Conservation (phyloP, 1,139 yeast genomes). For the Kluyveromyces sp. region DNA sequence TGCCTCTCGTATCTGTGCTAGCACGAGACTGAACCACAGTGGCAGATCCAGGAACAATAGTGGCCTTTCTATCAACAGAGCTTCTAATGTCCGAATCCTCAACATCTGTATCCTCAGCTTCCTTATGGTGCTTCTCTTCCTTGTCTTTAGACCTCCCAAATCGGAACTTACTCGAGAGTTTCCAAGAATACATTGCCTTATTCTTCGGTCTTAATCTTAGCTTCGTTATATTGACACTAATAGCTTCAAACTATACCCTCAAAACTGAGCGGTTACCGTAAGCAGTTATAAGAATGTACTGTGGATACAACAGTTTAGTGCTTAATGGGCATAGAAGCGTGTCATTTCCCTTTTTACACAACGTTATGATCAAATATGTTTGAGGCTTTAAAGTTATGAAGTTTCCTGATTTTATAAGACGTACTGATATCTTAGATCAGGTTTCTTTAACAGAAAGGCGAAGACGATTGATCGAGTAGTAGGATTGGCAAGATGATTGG, state of each 20-base stretch:
- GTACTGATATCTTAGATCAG: neutral
- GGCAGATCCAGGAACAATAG: conserved; percentile 23
- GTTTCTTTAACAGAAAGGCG: neutral
- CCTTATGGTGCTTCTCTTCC: conserved; percentile 20
- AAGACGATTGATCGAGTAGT: neutral
- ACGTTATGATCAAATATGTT: too few relatives aligned
- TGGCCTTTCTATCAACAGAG: conserved; percentile 22
- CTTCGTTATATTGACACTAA: too few relatives aligned
- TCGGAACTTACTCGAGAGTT: conserved; percentile 26
- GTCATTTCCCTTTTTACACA: too few relatives aligned
- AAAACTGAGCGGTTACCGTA: too few relatives aligned
- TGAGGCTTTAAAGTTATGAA: neutral
- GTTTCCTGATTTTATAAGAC: neutral
- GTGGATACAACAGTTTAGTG: too few relatives aligned
- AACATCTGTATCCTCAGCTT: conserved; percentile 10
- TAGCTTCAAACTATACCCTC: too few relatives aligned
- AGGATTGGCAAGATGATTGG: too few relatives aligned
- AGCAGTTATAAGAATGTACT: too few relatives aligned
- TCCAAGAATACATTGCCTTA: conserved; percentile 27
- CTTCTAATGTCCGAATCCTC: conserved; percentile 6
- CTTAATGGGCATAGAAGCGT: too few relatives aligned
- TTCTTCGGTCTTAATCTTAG: too few relatives aligned
- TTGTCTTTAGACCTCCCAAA: conserved; percentile 31
- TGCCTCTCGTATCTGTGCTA: conserved; percentile 17
- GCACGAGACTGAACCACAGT: conserved; percentile 24